Base-by-base conservation (phyloP, 1,284 basidiomycete species). In the Ustilago nuda region DNA sequence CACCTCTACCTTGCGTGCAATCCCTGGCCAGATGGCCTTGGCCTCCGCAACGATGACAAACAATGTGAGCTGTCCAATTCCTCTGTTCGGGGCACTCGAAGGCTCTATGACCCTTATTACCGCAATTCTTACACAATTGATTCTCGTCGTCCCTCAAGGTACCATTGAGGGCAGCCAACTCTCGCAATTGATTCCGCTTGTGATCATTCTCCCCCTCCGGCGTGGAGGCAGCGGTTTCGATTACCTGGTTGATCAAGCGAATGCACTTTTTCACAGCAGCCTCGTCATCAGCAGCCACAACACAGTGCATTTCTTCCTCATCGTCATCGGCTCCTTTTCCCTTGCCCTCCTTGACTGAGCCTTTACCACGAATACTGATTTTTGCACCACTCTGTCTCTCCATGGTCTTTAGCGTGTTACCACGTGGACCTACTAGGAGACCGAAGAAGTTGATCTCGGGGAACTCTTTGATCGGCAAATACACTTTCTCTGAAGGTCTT, bases 381-480 rank as follows among this genome's bases (percentile, higher is more conserved):
- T 99, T 99, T 19, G 97, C 97, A 32, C 97, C 97, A 83, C 92
- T 94, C 82, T 99, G 94, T 63, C 93, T 89, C 87, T 99, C 97
- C 97, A 99, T 99, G 87, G 94, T 95, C 89, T 99, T 99, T 88
- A 99, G 88, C 87, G 94, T 96, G 87, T 99, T 99, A 55, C 97
- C 97, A 83, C 97, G 92, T 82, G 97, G 97, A 46, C 97, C 97
- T 73, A 99, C 96, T 68, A 99, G 91, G 69, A 99, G 89, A 82
- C 97, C 97, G 83, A 99, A 99, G 87, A 99, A 99, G 87, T 99
- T 99, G 89, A 99, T 99, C 87, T 99, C 96, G 5, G 97, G 97
- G 84, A 99, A 99, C 87, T 99, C 97, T 86, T 99, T 98, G 84
- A 98, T 94, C 33, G 97, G 97, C 73, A 99, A 95, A 86, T 98